Conservation (phyloP, 352 stramenopile species). For the Phytopythium ostracodes region DNA sequence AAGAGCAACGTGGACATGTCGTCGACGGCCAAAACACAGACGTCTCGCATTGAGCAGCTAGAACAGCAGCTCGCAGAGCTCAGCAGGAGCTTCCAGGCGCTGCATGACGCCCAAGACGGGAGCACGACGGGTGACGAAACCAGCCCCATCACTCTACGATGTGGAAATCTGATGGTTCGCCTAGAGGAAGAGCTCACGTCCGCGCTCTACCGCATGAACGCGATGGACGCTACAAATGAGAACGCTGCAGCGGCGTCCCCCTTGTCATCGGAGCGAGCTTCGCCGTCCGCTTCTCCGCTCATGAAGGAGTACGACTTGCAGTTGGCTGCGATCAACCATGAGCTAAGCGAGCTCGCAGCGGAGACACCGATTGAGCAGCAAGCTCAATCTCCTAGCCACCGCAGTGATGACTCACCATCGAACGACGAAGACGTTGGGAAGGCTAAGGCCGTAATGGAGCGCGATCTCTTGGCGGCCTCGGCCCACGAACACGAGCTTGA, state of each 20-base stretch:
- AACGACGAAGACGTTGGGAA: not conserved
- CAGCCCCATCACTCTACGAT: conserved; percentile 3
- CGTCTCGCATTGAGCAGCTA: not conserved
- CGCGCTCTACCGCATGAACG: conserved; percentile 19
- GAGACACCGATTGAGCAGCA: not conserved
- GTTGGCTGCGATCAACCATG: not conserved
- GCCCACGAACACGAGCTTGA: conserved; percentile 5
- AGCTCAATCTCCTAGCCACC: not conserved
- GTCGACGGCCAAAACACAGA: not conserved
- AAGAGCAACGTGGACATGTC: not conserved
- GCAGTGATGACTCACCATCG: not conserved
- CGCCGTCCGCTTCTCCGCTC: not conserved
- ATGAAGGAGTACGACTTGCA: conserved; percentile 5
- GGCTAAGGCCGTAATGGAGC: not conserved
- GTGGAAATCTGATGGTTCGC: conserved; percentile 18
- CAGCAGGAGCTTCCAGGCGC: not conserved
- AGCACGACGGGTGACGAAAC: not conserved
- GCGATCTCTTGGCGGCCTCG: not conserved
- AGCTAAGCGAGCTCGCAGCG: not conserved
- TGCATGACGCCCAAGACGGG: conserved; percentile 1
- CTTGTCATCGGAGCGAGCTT: not conserved
- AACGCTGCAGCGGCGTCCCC: not conserved
- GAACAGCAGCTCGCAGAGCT: conserved; percentile 6
- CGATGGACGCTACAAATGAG: conserved; percentile 4
- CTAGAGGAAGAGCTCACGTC: conserved; percentile 21